These are phyloP conservation scores for Starmerella khaoyaiensis DNA, from an alignment of 805 yeast genomes.

Conservation along the genomic window DNA sequence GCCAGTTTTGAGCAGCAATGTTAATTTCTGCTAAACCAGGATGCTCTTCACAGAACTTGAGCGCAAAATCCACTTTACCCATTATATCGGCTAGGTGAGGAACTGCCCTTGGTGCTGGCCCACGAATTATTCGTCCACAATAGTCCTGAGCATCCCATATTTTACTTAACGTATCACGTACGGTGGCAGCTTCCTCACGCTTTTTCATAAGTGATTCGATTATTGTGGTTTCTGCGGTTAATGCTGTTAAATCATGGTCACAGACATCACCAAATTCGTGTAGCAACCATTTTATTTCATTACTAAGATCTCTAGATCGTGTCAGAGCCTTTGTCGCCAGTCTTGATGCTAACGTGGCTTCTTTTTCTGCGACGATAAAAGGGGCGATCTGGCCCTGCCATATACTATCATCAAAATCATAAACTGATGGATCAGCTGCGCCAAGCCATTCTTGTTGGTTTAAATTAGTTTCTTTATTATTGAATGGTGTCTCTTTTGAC, in stretches of 20 bases:
- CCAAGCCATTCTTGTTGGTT: constrained; percentile 19
- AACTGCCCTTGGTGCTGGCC: constrained; percentile 58
- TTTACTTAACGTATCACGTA: constrained; percentile 39
- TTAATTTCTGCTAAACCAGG: constrained; percentile 58
- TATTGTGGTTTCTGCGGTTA: constrained; percentile 39
- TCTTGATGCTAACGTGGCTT: constrained; percentile 4
- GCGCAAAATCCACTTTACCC: constrained; percentile 48
- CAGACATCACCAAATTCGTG: constrained; percentile 46
- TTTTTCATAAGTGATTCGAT: constrained; percentile 36
- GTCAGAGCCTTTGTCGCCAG: constrained; percentile 29
- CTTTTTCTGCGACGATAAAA: not conserved
- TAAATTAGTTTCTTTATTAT: no score
- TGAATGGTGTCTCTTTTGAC: no score
- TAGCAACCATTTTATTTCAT: constrained; percentile 37
- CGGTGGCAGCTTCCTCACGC: constrained; percentile 32
- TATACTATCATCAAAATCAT: constrained; percentile 8
- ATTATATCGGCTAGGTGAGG: constrained; percentile 39
- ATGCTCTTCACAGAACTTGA: constrained; percentile 44
- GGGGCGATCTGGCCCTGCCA: constrained; percentile 8
- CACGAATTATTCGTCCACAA: constrained; percentile 54
- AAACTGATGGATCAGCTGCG: constrained; percentile 5
- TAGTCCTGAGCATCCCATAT: constrained; percentile 56
- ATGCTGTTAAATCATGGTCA: constrained; percentile 51
- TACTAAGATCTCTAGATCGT: constrained; percentile 36
- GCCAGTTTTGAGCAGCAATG: constrained; percentile 54